Evolutionary conservation across 306 rosid species (phyloP), one percentile per base, ranked within the genome.

Genomic region (Cajanus cajan): DNA sequence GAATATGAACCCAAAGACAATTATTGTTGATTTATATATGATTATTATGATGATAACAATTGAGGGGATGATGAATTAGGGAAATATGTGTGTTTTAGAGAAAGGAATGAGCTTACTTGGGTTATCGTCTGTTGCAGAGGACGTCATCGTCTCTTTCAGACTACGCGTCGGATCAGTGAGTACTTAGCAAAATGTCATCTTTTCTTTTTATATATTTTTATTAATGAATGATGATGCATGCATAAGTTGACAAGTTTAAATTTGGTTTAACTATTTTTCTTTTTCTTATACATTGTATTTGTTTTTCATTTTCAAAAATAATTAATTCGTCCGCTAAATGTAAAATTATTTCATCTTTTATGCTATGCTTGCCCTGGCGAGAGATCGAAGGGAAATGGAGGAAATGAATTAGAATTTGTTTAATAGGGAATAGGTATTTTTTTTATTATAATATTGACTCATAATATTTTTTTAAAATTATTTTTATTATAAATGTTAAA

Each of bases 71-170:
- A 55, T 28, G 52, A 57, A 40, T 75, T 34, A 31, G 10, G 36
- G 25, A 55, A 71, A 57, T 50, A 64, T 71, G 78, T 24, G 37
- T 6, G 77, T 37, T 9, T 43, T n/a, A 3, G 52, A 8, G 73
- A 74, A 52, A 63, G 64, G 36, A 59, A 61, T 71, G 34, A 80
- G 70, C 71, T 48, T 72, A 91, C 95, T 71, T 43, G 63, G 85
- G 36, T 83, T 71, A 7, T 78, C 87, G 61, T 78, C 71, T 73
- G 82, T 63, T 52, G 85, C 55, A 47, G 90, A 68, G 40, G 91
- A 85, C 4, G 87, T 86, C 95, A 90, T 63, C 15, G 8, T 93
- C 66, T 77, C 65, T 44, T 55, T 75, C 69, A 21, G 65, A 43
- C 45, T 61, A 10, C 50, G 50, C 12, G 37, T 34, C 57, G 69